Evolutionary conservation across 495 filamentous ascomycete species (phyloP).

Genomic region (Penicillium lividum): DNA sequence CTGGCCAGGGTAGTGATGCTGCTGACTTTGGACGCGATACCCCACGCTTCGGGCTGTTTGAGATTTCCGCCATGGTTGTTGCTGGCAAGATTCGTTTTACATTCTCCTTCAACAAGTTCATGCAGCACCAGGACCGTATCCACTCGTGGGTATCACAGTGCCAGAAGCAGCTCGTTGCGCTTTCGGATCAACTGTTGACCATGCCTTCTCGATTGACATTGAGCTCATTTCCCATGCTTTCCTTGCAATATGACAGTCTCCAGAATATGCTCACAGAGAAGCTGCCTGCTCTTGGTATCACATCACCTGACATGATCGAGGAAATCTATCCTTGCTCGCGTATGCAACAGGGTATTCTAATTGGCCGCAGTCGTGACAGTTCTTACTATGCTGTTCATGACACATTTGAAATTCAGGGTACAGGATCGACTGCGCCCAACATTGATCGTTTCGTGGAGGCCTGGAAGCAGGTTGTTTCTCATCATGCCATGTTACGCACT

Average conservation of each 20-base stretch:
- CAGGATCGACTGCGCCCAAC: conserved; percentile 31
- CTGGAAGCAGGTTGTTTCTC: conserved; percentile 50
- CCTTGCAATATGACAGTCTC: conserved; percentile 59
- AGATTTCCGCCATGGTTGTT: conserved; percentile 61
- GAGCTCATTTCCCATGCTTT: conserved; percentile 63
- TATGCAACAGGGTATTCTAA: conserved; percentile 67
- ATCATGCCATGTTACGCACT: conserved; percentile 54
- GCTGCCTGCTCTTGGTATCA: conserved; percentile 51
- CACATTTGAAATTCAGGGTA: conserved; percentile 57
- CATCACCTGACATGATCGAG: conserved; percentile 48
- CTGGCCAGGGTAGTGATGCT: conserved; percentile 45
- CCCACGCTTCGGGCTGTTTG: conserved; percentile 66
- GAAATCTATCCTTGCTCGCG: conserved; percentile 67
- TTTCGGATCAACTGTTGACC: conserved; percentile 51
- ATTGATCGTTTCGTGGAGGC: conserved; percentile 39
- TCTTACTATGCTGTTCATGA: conserved; percentile 62
- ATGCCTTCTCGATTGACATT: conserved; percentile 55
- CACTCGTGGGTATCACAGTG: conserved; percentile 60
- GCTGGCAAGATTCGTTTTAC: conserved; percentile 62
- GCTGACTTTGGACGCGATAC: conserved; percentile 58
- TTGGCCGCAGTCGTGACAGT: conserved; percentile 57
- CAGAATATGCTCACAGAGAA: conserved; percentile 44
- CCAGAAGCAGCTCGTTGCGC: conserved; percentile 52
- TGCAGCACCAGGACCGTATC: conserved; percentile 59
- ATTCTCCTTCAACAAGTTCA: conserved; percentile 63